These are phyloP conservation scores for Oryza longistaminata DNA, from an alignment of 176 grass and related monocot genomes.

Conservation along the genomic window DNA sequence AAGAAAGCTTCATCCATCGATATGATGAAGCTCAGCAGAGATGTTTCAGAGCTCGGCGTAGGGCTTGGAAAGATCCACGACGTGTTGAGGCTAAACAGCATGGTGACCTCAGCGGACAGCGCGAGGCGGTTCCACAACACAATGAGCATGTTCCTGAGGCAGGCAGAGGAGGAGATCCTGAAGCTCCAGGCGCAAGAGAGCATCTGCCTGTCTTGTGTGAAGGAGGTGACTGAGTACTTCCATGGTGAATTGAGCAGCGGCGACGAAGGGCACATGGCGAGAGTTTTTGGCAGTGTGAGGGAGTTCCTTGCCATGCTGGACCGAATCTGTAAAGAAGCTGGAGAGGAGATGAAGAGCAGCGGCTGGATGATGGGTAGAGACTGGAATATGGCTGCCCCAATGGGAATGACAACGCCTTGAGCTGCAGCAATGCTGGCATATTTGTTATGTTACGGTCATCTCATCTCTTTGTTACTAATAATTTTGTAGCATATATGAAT, in stretches of 20 bases:
- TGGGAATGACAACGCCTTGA: conserved; percentile 35
- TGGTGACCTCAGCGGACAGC: conserved; percentile 28
- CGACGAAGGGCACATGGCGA: conserved; percentile 54
- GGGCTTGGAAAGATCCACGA: conserved; percentile 78
- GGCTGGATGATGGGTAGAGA: conserved; percentile 19
- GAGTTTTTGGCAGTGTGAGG: conserved; percentile 58
- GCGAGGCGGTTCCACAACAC: conserved; percentile 45
- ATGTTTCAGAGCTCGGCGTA: conserved; percentile 48
- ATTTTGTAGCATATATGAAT: conserved; percentile 35
- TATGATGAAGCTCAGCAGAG: conserved; percentile 50
- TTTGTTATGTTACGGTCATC: background rate
- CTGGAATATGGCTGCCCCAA: conserved; percentile 14
- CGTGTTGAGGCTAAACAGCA: conserved; percentile 59
- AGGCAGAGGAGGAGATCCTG: conserved; percentile 74
- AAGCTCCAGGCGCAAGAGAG: conserved; percentile 80
- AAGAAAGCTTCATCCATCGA: conserved; percentile 82
- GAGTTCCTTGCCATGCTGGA: conserved; percentile 70
- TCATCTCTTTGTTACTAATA: background rate
- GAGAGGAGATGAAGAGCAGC: conserved; percentile 39
- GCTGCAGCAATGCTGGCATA: background rate
- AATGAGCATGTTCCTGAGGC: conserved; percentile 67
- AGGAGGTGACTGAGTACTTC: conserved; percentile 72
- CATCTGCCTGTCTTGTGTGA: conserved; percentile 52
- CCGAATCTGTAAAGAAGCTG: conserved; percentile 65
- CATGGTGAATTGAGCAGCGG: conserved; percentile 41